Evolutionary conservation across 2,329 filamentous ascomycete species (phyloP).

Genomic region (Colletotrichum shisoi): DNA sequence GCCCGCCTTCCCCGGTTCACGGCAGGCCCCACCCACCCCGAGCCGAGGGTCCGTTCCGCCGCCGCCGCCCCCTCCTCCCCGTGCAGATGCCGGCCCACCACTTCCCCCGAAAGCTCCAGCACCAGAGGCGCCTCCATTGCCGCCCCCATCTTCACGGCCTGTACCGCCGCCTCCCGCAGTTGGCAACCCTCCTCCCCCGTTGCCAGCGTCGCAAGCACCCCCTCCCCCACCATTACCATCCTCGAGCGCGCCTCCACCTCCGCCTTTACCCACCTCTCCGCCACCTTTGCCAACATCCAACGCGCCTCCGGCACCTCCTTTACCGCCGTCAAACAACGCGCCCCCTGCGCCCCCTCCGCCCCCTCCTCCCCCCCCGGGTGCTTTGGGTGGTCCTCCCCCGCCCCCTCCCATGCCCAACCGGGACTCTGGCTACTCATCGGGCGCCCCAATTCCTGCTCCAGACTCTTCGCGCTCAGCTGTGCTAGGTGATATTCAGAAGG

Average conservation of each 20-base stretch:
- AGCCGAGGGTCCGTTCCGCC: slow-evolving; percentile 75
- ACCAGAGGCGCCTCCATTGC: slow-evolving; percentile 57
- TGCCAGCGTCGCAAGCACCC: slow-evolving; percentile 45
- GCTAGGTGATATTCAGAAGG: slow-evolving; percentile 75
- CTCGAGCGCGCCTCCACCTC: slow-evolving; percentile 48
- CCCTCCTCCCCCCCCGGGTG: slow-evolving; percentile 49
- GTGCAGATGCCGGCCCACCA: slow-evolving; percentile 50
- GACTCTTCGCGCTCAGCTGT: slow-evolving; percentile 65
- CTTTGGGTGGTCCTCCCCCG: slow-evolving; percentile 55
- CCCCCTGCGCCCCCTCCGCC: slow-evolving; percentile 51
- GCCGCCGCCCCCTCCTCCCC: slow-evolving; percentile 69
- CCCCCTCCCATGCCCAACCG: slow-evolving; percentile 65
- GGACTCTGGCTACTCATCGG: slow-evolving; percentile 66
- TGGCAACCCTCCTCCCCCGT: slow-evolving; percentile 48
- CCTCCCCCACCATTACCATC: slow-evolving; percentile 49
- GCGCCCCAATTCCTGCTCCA: slow-evolving; percentile 57
- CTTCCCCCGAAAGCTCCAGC: slow-evolving; percentile 59
- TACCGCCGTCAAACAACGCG: slow-evolving; percentile 47
- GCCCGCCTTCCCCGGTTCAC: slow-evolving; percentile 75
- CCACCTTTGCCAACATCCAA: slow-evolving; percentile 37
- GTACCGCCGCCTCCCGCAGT: slow-evolving; percentile 61
- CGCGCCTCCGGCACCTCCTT: slow-evolving; percentile 52
- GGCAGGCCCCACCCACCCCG: slow-evolving; percentile 77
- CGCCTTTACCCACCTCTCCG: slow-evolving; percentile 47
- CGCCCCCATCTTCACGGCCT: slow-evolving; percentile 61